Evolutionary conservation across 768 basidiomycete species (phyloP).

Genomic region (Suillus hirtellus): DNA sequence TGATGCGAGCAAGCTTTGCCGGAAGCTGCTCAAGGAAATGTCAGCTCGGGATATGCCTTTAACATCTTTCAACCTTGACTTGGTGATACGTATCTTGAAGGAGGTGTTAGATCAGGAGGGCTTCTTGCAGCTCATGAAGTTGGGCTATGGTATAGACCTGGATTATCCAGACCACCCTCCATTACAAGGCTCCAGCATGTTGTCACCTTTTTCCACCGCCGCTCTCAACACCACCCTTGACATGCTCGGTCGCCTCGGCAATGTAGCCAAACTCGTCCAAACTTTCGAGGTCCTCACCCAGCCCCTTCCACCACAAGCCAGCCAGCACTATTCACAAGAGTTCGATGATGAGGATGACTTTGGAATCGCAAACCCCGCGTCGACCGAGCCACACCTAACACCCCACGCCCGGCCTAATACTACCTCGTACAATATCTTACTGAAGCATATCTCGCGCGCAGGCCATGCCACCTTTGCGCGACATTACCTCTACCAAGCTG

Average conservation of each 20-base stretch:
- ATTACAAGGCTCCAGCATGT: constrained; percentile 28
- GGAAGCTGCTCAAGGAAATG: constrained; percentile 62
- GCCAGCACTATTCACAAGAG: constrained; percentile 46
- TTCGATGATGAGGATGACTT: constrained; percentile 71
- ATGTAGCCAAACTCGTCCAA: constrained; percentile 67
- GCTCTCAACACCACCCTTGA: constrained; percentile 77
- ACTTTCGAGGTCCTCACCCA: constrained; percentile 79
- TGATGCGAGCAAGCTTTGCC: constrained; percentile 49
- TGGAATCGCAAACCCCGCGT: constrained; percentile 41
- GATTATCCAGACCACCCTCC: constrained; percentile 70
- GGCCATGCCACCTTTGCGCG: constrained; percentile 56
- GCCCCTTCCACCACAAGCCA: constrained; percentile 56
- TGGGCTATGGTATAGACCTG: constrained; percentile 77
- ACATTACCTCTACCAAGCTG: constrained; percentile 64
- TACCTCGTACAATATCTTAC: constrained; percentile 61
- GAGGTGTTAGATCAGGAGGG: constrained; percentile 53
- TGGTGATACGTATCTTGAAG: constrained; percentile 67
- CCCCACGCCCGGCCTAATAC: constrained; percentile 61
- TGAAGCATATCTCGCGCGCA: constrained; percentile 54
- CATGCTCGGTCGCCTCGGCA: constrained; percentile 58
- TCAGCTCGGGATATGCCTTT: constrained; percentile 43
- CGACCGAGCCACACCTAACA: constrained; percentile 34
- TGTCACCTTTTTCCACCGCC: constrained; percentile 54
- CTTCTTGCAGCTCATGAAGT: constrained; percentile 61
- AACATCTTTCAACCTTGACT: constrained; percentile 63